phyloP scores from a whole-genome alignment of 2,329 filamentous ascomycete species.

The Colletotrichum horii region DNA sequence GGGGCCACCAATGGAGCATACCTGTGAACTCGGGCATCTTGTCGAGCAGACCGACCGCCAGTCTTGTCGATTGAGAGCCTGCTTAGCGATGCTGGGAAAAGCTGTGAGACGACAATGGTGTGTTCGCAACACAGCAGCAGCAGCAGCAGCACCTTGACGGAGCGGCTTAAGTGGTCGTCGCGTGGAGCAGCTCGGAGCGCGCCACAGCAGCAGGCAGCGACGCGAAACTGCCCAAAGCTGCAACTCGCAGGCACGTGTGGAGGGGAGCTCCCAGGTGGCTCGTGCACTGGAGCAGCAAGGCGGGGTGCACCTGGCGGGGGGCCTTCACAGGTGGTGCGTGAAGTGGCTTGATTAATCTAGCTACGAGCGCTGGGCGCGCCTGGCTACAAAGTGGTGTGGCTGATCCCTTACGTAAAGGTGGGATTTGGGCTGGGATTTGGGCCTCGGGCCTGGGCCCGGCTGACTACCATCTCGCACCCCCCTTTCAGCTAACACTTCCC shows the following conservation, averaged over 20 bases:
- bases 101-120: background rate
- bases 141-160: conserved; percentile 8
- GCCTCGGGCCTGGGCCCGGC: too few species aligned
- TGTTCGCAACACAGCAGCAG: too few species aligned
- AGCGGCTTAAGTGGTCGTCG: background rate
- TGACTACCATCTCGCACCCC: too few species aligned
- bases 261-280: background rate
- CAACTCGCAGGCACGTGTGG: background rate
- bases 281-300: background rate
- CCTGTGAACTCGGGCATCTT: conserved; percentile 19
- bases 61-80: background rate
- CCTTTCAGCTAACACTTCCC: too few species aligned
- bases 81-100: background rate
- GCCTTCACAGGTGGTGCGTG: too few species aligned
- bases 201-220: background rate
- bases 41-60: background rate
- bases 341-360: too few species aligned
- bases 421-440: too few species aligned
- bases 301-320: background rate
- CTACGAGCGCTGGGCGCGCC: too few species aligned
- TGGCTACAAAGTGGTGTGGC: too few species aligned
- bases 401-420: too few species aligned
- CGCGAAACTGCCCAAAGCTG: background rate
- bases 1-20: background rate
- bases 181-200: background rate